Evolutionary conservation across 305 asterid genomes (phyloP), one percentile per base, ranked within the genome.

Genomic region (Fraxinus ornus): DNA sequence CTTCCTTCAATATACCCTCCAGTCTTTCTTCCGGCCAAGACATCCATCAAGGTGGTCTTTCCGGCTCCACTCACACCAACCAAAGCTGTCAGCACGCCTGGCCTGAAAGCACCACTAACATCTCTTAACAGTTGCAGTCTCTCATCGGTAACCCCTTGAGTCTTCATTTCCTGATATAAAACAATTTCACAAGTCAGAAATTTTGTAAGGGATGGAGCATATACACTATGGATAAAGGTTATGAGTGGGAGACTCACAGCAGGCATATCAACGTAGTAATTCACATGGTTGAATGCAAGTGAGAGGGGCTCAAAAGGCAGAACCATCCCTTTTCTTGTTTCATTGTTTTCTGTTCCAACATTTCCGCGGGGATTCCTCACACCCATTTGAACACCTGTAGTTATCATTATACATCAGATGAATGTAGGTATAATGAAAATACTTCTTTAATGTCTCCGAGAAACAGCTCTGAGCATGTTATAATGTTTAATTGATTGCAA

Each of bases 21-120:
- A 35, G 92, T 89, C 66, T 89, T 89, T 81, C 92, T 81, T 39
- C 92, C 92, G 0, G 90, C 90, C 83, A 89, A 86, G 78, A 89
- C 92, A 84, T 89, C 92, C 92, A 89, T 89, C 79, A 89, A 86
- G 36, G 92, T 89, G 26, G 90, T 89, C 87, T 89, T 89, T 87
- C 92, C 92, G 52, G 92, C 92, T 49, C 92, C 92, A 77, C 90
- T 89, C 74, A 89, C 89, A 60, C 90, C 92, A 0, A 89, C 89
- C 32, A 89, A 60, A 17, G 90, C 92, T 26, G 92, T 89, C 37
- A 89, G 78, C 77, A 89, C 49, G 2, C 92, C 90, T 2, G 90
- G 92, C 86, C 92, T 81, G 71, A 87, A 89, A 7, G 90, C 90
- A 81, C 92, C 92, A 78, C 92, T 84, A 82, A 86, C 89, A 75